phyloP scores from a whole-genome alignment of 2,329 filamentous ascomycete genomes.

The Coniochaeta hoffmannii region DNA sequence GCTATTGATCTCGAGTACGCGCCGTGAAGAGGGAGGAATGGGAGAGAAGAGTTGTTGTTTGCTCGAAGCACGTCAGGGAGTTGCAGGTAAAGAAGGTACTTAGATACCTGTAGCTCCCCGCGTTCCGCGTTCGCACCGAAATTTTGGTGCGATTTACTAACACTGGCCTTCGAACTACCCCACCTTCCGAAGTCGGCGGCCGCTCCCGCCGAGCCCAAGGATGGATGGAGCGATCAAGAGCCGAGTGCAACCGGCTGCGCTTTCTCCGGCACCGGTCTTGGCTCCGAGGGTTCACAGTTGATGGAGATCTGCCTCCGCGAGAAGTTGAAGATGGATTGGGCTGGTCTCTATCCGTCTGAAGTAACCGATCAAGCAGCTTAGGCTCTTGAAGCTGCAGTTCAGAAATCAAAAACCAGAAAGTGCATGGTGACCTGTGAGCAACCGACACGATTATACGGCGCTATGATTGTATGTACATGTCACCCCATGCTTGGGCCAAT shows the following conservation, averaged over 20 bases:
- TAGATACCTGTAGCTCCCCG: background rate
- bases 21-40: background rate
- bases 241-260: background rate
- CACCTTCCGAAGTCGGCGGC: constrained; percentile 30
- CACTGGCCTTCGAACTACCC: constrained; percentile 14
- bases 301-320: too few species aligned
- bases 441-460: background rate
- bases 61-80: background rate
- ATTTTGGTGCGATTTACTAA: background rate
- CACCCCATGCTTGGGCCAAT: constrained; percentile 5
- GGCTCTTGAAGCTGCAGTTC: too few species aligned
- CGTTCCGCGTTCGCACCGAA: background rate
- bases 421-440: background rate
- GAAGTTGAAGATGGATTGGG: too few species aligned
- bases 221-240: background rate
- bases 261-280: background rate
- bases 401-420: background rate
- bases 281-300: background rate
- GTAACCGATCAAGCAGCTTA: too few species aligned
- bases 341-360: too few species aligned
- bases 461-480: background rate
- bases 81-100: background rate
- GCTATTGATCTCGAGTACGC: background rate
- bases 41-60: background rate
- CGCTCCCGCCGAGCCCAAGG: background rate